Conservation (phyloP, 2,329 filamentous ascomycete genomes). For the Cytospora chrysosperma region DNA sequence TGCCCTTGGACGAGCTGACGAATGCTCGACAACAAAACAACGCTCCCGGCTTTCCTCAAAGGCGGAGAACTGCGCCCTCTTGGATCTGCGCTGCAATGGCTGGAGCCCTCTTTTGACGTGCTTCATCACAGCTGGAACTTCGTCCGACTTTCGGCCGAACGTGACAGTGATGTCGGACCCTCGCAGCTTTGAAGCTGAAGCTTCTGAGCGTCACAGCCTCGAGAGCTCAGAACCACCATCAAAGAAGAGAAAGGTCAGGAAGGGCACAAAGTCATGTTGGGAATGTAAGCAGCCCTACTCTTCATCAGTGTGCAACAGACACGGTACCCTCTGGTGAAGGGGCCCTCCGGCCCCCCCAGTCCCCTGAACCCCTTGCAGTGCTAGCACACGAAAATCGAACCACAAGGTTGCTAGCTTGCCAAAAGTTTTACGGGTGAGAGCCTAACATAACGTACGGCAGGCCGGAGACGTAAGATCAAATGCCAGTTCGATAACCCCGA, state of each 20-base stretch:
- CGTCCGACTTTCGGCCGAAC: constrained; percentile 24
- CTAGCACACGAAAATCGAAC: background rate
- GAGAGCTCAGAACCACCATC: constrained; percentile 27
- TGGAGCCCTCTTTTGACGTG: background rate
- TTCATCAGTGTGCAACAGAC: background rate
- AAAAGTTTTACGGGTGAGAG: background rate
- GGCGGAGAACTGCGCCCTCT: constrained; percentile 8
- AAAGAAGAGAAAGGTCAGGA: constrained; percentile 46
- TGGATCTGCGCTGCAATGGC: background rate
- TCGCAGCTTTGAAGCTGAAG: constrained; percentile 1
- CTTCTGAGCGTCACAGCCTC: background rate
- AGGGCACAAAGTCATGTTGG: constrained; percentile 57
- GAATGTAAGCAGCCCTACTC: constrained; percentile 43
- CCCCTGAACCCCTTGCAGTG: no score
- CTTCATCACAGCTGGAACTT: background rate
- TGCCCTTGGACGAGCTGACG: constrained; percentile 15
- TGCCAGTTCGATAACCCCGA: constrained; percentile 43
- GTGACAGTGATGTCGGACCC: constrained; percentile 7
- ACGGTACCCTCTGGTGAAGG: constrained; percentile 2
- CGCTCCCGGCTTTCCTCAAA: constrained; percentile 7
- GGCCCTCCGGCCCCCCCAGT: no score
- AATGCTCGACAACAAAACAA: constrained; percentile 3
- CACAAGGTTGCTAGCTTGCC: background rate
- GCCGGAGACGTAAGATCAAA: constrained; percentile 47
- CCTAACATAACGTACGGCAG: constrained; percentile 27